Evolutionary conservation across 2,329 filamentous ascomycete species (phyloP).

Genomic region (Penicillium brasilianum): DNA sequence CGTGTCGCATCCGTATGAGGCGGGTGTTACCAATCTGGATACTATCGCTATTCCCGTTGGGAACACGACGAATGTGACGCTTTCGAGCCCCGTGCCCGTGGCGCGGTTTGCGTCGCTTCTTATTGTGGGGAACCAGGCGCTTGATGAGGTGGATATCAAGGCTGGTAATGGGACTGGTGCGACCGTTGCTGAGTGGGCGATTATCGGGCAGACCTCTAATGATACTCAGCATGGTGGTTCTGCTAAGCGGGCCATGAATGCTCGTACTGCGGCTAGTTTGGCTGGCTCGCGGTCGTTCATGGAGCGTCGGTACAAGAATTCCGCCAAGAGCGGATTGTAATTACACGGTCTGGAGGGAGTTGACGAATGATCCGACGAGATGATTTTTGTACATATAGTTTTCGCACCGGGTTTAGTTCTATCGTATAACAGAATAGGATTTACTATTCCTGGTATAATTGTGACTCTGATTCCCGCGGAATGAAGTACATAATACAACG

Average conservation of each 20-base stretch:
- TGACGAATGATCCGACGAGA: background rate
- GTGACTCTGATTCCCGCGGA: background rate
- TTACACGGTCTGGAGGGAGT: background rate
- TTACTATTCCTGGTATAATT: background rate
- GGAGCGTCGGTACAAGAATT: conserved; percentile 11
- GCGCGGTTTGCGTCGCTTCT: conserved; percentile 50
- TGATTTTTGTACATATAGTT: conserved; percentile 4
- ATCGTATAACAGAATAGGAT: background rate
- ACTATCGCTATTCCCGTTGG: conserved; percentile 43
- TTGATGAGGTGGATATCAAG: conserved; percentile 34
- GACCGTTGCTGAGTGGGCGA: conserved; percentile 55
- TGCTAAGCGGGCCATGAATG: conserved; percentile 21
- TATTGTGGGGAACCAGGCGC: conserved; percentile 51
- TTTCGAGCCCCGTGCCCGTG: conserved; percentile 40
- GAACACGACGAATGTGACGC: conserved; percentile 50
- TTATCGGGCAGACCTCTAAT: conserved; percentile 38
- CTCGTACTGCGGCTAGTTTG: conserved; percentile 19
- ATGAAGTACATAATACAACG: background rate
- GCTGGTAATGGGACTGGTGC: conserved; percentile 49
- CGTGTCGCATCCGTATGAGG: conserved; percentile 47
- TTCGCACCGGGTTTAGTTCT: background rate
- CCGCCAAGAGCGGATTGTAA: background rate
- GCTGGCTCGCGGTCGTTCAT: conserved; percentile 13
- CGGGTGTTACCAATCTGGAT: conserved; percentile 37
- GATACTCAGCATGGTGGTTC: background rate